Evolutionary conservation across 495 filamentous ascomycete species (phyloP).

Genomic region (Polyplosphaeria fusca): DNA sequence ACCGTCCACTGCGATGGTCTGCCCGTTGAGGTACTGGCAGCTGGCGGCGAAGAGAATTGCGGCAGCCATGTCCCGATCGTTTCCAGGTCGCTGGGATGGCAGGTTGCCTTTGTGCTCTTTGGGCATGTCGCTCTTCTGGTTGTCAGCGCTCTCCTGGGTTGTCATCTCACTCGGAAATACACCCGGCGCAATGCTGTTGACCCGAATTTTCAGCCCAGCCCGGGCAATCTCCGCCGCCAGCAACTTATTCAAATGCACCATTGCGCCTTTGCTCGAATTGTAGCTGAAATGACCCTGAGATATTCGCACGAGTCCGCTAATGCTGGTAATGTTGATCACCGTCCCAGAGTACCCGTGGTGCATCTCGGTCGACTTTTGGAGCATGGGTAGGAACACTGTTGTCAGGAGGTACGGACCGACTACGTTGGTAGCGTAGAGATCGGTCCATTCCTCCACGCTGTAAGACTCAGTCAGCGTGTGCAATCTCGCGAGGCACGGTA

Average conservation of each 20-base stretch:
- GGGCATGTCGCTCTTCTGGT: slow-evolving; percentile 63
- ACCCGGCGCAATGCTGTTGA: slow-evolving; percentile 52
- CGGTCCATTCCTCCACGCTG: slow-evolving; percentile 45
- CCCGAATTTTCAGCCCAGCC: slow-evolving; percentile 43
- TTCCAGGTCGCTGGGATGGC: slow-evolving; percentile 59
- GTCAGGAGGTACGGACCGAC: slow-evolving; percentile 51
- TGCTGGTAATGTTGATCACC: slow-evolving; percentile 32
- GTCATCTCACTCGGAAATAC: slow-evolving; percentile 58
- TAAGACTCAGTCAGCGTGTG: too few relatives aligned
- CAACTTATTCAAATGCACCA: slow-evolving; percentile 55
- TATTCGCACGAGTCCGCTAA: slow-evolving; percentile 50
- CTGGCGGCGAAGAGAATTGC: slow-evolving; percentile 59
- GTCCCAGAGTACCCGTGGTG: slow-evolving; percentile 24
- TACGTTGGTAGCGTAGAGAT: slow-evolving; percentile 50
- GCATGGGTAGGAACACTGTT: slow-evolving; percentile 34
- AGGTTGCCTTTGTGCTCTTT: slow-evolving; percentile 60
- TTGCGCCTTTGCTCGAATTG: slow-evolving; percentile 52
- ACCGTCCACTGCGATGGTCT: slow-evolving; percentile 37
- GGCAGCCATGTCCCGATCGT: slow-evolving; percentile 72
- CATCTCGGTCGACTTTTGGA: slow-evolving; percentile 30
- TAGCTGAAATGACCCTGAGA: slow-evolving; percentile 55
- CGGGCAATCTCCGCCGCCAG: slow-evolving; percentile 50
- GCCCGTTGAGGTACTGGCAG: slow-evolving; percentile 72
- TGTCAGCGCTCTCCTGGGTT: slow-evolving; percentile 49
- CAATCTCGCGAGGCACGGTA: slow-evolving; percentile 11